Evolutionary conservation across 2,329 filamentous ascomycete genomes (phyloP).

Genomic region (Nannizziopsis arthrosporioides): DNA sequence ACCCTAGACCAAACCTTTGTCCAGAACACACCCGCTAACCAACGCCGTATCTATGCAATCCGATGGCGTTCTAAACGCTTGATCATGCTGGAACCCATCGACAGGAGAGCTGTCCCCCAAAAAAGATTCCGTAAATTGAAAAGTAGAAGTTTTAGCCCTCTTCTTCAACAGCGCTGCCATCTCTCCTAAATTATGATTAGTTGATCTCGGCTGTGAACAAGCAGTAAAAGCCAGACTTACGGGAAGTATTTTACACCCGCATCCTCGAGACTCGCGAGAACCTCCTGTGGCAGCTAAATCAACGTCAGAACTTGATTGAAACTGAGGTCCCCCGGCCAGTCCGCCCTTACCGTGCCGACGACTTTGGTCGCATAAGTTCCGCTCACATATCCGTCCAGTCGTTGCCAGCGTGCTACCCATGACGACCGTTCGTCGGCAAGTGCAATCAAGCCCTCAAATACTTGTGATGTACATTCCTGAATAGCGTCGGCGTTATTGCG

Average conservation of each 20-base stretch:
- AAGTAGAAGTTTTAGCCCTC: constrained; percentile 22
- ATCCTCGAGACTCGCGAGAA: constrained; percentile 45
- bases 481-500: constrained; percentile 67
- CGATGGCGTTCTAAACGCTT: too few species aligned
- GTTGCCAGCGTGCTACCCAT: constrained; percentile 96
- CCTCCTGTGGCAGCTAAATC: constrained; percentile 44
- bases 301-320: not conserved
- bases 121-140: too few species aligned
- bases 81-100: too few species aligned
- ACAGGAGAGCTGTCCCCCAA: too few species aligned
- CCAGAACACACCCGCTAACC: too few species aligned
- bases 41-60: too few species aligned
- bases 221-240: constrained; percentile 25
- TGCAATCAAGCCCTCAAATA: constrained; percentile 86
- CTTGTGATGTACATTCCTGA: constrained; percentile 85
- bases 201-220: not conserved
- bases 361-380: constrained; percentile 95
- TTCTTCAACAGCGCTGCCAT: constrained; percentile 38
- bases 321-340: not conserved
- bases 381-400: constrained; percentile 73
- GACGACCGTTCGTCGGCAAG: constrained; percentile 69
- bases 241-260: constrained; percentile 52
- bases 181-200: constrained; percentile 25
- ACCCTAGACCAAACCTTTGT: too few species aligned
- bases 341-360: constrained; percentile 53